Evolutionary conservation across 768 basidiomycete species (phyloP), one percentile per base, ranked within the genome.

Genomic region (Leucocoprinus leucothites): DNA sequence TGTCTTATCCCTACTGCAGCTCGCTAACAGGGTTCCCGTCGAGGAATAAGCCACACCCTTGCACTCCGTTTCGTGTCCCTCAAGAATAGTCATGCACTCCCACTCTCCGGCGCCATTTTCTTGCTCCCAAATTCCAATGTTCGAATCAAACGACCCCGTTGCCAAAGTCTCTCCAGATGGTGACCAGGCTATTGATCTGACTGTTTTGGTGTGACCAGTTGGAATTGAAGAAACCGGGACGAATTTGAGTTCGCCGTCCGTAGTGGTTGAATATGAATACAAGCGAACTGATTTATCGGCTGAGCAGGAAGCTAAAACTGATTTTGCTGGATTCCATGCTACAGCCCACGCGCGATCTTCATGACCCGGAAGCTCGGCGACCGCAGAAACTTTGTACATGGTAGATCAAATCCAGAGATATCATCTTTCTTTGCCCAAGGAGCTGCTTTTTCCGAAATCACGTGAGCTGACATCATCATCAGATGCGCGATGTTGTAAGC

Each of bases 31-130:
- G 2, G 80, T 86, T 1, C 87, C 87, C n/a, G 85, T 82, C 34
- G 74, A 74, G 9, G 89, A 92, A 70, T 88, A 98, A 3, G 84
- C 89, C 0, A 95, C 89, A 53, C 86, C 80, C 74, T 98, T 98
- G 75, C 95, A 98, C 67, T 99, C 96, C 9, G 87, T 94, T 67
- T 98, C 96, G 66, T 98, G 97, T 0, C 97, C 96, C 66, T 98
- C 94, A 19, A 98, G 70, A 36, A 88, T 81, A 47, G 86, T 87
- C 58, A 86, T 80, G 63, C 91, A 95, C 63, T 97, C 93, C 94
- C 94, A 96, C 49, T 91, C 88, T 11, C 78, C 80, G 7, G 64
- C 67, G 19, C 64, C 63, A 6, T 64, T 70, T 50, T 84, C 83
- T 58, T 83, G 82, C 63, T 92, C 92, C 94, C 94, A 98, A 35